Evolutionary conservation across 371 early-diverging fungal species (phyloP).

Genomic region (Rhizomucor miehei): DNA sequence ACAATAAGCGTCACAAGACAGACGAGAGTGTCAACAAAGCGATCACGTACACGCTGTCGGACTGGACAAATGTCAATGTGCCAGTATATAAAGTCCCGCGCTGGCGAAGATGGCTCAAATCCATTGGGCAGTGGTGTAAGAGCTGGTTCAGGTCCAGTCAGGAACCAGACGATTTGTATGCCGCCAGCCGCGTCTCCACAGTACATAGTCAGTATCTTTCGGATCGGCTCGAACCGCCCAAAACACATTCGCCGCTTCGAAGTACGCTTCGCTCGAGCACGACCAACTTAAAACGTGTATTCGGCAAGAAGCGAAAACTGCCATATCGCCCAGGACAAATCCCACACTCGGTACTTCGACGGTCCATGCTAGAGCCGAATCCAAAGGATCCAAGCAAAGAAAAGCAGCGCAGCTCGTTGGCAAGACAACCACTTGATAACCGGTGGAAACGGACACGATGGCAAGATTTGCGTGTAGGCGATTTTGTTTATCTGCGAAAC

Average conservation of each 20-base stretch:
- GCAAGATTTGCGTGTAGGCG: conserved; percentile 90
- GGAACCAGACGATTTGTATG: conserved; percentile 11
- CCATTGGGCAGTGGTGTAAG: conserved; percentile 6
- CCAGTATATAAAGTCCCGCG: conserved; percentile 36
- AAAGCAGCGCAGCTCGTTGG: conserved; percentile 7
- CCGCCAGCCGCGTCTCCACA: conserved; percentile 15
- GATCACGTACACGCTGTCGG: conserved; percentile 44
- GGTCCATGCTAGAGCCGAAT: conserved; percentile 4
- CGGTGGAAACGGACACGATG: conserved; percentile 63
- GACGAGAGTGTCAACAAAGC: conserved; percentile 77
- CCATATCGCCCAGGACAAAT: conserved; percentile 53
- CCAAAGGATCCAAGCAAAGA: conserved; percentile 11
- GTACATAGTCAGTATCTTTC: conserved; percentile 6
- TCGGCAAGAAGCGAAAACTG: conserved; percentile 22
- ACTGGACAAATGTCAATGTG: conserved; percentile 61
- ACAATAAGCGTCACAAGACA: conserved; percentile 85
- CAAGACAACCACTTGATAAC: conserved; percentile 29
- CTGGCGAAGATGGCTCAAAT: conserved; percentile 29
- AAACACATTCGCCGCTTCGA: conserved; percentile 13
- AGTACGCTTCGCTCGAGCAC: conserved; percentile 17
- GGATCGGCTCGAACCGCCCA: conserved; percentile 15
- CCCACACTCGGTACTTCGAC: conserved; percentile 45
- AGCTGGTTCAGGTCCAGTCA: conserved; percentile 5
- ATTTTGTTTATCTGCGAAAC: conserved; percentile 82
- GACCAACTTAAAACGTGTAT: conserved; percentile 25